Conservation (phyloP, 768 basidiomycete genomes). For the Podaxis sp. region DNA sequence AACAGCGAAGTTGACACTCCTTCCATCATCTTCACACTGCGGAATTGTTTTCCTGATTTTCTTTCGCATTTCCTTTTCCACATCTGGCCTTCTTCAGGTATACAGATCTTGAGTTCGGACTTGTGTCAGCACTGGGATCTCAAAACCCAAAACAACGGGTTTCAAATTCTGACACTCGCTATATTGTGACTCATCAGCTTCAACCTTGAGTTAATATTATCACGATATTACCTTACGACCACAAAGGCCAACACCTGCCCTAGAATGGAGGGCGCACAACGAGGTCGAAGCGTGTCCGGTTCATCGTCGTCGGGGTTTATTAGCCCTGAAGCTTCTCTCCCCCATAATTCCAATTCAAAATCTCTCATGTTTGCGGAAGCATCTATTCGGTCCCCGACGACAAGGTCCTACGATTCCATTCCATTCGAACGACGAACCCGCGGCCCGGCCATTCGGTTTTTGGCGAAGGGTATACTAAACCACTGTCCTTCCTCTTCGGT, state of each 20-base stretch:
- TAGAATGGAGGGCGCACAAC: neutral
- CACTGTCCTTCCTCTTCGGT: neutral
- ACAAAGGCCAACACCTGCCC: neutral
- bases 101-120: neutral
- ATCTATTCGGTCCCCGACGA: neutral
- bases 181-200: conserved; percentile 1
- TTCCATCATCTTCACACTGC: neutral
- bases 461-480: neutral
- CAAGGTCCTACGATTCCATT: neutral
- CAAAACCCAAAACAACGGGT: conserved; percentile 1
- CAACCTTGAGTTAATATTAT: neutral
- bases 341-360: neutral
- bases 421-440: neutral
- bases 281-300: neutral
- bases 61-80: conserved; percentile 10
- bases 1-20: neutral
- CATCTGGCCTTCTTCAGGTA: neutral
- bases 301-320: neutral
- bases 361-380: neutral
- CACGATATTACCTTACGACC: neutral
- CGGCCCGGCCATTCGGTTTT: neutral
- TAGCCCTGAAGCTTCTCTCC: neutral
- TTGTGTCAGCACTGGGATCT: conserved; percentile 7
- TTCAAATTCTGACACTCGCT: neutral
- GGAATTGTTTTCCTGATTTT: neutral